Conservation (phyloP, 495 filamentous ascomycete species). For the Aspergillus diversus region DNA sequence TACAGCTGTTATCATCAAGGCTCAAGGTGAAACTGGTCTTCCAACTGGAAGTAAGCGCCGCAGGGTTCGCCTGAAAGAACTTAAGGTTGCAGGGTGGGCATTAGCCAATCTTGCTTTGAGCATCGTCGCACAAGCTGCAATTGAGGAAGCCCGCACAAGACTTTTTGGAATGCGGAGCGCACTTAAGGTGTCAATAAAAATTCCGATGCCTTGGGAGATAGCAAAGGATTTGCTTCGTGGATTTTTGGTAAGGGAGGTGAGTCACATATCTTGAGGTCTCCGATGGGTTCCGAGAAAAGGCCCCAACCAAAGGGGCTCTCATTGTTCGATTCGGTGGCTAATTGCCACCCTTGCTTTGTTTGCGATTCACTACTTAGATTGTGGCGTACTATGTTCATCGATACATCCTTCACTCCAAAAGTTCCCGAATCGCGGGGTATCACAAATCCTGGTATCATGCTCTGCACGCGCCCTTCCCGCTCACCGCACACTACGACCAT, state of each 20-base stretch:
- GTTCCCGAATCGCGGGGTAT: slow-evolving; percentile 36
- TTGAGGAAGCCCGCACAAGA: slow-evolving; percentile 60
- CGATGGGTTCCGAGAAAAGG: no score
- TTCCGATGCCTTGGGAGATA: slow-evolving; percentile 67
- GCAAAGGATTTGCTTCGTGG: slow-evolving; percentile 54
- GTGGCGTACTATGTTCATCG: slow-evolving; percentile 74
- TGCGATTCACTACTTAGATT: slow-evolving; percentile 33
- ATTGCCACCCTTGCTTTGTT: not conserved
- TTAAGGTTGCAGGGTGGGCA: slow-evolving; percentile 55
- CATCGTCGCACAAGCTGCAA: slow-evolving; percentile 55
- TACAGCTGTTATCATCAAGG: slow-evolving; percentile 68
- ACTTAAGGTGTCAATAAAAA: slow-evolving; percentile 57
- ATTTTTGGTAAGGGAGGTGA: slow-evolving; percentile 59
- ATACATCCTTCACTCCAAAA: slow-evolving; percentile 62
- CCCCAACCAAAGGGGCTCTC: no score
- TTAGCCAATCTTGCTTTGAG: slow-evolving; percentile 68
- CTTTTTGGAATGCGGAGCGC: slow-evolving; percentile 55
- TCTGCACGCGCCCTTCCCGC: slow-evolving; percentile 63
- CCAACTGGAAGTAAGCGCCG: slow-evolving; percentile 59
- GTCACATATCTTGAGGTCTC: slow-evolving; percentile 13
- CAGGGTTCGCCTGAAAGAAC: slow-evolving; percentile 33
- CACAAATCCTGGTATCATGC: slow-evolving; percentile 71
- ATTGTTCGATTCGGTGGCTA: not conserved
- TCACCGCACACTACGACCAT: slow-evolving; percentile 78
- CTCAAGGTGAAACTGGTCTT: slow-evolving; percentile 64